phyloP scores from a whole-genome alignment of 2,329 filamentous ascomycete species.

The Talaromyces funiculosus region DNA sequence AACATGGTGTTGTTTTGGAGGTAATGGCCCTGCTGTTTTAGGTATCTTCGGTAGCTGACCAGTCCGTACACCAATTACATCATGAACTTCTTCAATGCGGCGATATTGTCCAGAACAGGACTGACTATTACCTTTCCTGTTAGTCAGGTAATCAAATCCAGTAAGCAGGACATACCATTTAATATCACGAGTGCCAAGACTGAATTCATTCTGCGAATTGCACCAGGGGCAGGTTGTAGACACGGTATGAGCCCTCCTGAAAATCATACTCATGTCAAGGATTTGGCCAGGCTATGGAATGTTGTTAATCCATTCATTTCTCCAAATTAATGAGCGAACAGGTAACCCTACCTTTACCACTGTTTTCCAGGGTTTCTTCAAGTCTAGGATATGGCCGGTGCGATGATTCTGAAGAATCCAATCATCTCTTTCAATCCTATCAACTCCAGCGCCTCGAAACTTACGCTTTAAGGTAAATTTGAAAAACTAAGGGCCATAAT shows the following conservation, averaged over 20 bases:
- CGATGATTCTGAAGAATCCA: neutral
- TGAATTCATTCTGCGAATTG: neutral
- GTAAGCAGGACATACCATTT: neutral
- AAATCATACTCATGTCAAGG: slow-evolving; percentile 8
- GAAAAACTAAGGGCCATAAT: neutral
- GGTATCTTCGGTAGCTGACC: no score
- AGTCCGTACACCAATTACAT: neutral
- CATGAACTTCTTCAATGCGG: neutral
- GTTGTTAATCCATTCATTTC: neutral
- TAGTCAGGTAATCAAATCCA: neutral
- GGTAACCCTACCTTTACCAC: neutral
- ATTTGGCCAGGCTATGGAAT: neutral
- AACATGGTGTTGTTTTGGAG: neutral
- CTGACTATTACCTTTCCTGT: no score
- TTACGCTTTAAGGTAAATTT: neutral
- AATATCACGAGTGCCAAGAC: neutral
- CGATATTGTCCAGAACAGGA: neutral
- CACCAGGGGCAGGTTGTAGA: slow-evolving; percentile 1
- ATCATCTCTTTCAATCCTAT: neutral
- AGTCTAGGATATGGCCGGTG: neutral
- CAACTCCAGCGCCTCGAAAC: neutral
- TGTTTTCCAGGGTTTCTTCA: neutral
- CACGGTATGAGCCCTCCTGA: neutral
- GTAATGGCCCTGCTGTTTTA: neutral
- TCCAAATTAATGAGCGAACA: neutral